Percentiles rank a stretch among this genome's conserved stretches.
Conservation (phyloP, 164 flowering plant species). For the Litsea cubeba region DNA sequence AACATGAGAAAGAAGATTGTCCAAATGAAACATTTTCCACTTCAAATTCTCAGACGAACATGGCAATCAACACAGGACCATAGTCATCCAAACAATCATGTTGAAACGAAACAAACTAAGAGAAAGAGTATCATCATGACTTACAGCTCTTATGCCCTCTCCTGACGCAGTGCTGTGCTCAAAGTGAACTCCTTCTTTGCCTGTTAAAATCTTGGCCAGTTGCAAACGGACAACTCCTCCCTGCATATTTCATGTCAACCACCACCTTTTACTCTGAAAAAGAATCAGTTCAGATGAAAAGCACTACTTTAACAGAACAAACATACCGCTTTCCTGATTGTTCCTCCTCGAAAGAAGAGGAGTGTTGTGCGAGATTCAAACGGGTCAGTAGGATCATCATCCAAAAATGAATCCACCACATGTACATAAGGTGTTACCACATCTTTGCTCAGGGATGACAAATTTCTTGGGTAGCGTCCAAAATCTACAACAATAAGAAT, state of each 20-base stretch:
- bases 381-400: constrained; percentile 65
- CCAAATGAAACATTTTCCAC: not conserved
- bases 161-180: constrained; percentile 58
- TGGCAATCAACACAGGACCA: not conserved
- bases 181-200: constrained; percentile 67
- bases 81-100: constrained; percentile 1
- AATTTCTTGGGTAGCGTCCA: constrained; percentile 61
- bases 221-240: constrained; percentile 82
- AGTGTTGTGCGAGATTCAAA: constrained; percentile 69
- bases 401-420: constrained; percentile 67
- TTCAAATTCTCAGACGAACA: not conserved
- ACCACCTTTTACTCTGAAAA: constrained; percentile 12
- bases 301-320: not conserved
- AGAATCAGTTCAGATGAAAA: not conserved
- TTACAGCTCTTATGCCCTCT: constrained; percentile 65
- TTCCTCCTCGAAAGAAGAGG: constrained; percentile 87
- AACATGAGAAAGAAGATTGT: no score
- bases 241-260: constrained; percentile 33
- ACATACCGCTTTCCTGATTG: constrained; percentile 88
- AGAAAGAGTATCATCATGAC: constrained; percentile 10
- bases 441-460: constrained; percentile 80
- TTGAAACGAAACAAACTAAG: not conserved
- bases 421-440: constrained; percentile 96
- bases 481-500: constrained; percentile 92
- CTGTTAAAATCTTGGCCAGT: constrained; percentile 51